Evolutionary conservation across 2,329 filamentous ascomycete species (phyloP).

Genomic region (Penicillium sp.): DNA sequence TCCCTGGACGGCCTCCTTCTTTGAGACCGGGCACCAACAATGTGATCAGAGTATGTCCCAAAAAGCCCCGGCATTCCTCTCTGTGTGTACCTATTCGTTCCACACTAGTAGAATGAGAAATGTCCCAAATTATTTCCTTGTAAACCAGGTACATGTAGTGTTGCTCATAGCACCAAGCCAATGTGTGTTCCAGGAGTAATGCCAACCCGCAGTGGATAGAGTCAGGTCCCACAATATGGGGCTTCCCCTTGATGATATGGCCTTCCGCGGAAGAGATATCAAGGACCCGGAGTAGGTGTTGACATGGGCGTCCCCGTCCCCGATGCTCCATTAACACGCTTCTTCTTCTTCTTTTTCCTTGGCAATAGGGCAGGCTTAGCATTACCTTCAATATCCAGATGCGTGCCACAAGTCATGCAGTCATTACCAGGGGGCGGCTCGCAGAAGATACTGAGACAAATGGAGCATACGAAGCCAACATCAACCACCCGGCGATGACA

Average conservation of each 20-base stretch:
- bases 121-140: neutral
- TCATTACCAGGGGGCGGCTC: constrained; percentile 60
- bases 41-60: neutral
- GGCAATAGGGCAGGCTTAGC: constrained; percentile 72
- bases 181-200: neutral
- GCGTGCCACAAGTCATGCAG: constrained; percentile 81
- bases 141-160: neutral
- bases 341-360: constrained; percentile 73
- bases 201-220: neutral
- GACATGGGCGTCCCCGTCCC: constrained; percentile 62
- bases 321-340: constrained; percentile 47
- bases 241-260: neutral
- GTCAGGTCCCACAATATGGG: neutral
- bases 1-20: neutral
- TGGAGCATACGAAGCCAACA: constrained; percentile 90
- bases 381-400: constrained; percentile 70
- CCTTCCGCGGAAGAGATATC: constrained; percentile 10
- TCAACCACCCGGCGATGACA: constrained; percentile 90
- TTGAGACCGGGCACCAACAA: neutral
- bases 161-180: neutral
- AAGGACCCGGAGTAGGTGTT: constrained; percentile 43
- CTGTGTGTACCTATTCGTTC: neutral
- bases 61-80: neutral
- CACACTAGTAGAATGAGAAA: neutral
- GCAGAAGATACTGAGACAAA: constrained; percentile 94